A percentile compares a stretch with the other conserved stretches of the same genome.
Conservation (phyloP, 179 eudicot species). For the Heliamphora pulchella region DNA sequence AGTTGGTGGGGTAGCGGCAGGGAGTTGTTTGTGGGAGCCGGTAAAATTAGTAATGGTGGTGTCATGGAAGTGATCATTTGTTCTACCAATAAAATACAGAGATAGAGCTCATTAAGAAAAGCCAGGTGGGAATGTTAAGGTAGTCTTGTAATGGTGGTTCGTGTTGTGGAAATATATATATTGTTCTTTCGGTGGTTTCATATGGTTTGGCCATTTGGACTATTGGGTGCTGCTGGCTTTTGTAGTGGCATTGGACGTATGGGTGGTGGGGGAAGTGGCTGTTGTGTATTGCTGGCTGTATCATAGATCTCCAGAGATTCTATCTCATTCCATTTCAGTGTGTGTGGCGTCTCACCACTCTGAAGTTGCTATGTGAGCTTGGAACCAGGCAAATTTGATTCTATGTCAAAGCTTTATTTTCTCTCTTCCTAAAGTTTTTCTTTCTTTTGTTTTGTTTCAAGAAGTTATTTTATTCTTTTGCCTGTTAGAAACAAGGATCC, state of each 20-base stretch:
- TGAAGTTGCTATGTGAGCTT: constrained; percentile 3
- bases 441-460: not conserved
- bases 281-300: not conserved
- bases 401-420: not conserved
- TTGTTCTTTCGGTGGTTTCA: not conserved
- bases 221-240: not conserved
- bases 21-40: constrained; percentile 1
- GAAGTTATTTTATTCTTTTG: not conserved
- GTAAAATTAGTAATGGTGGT: not conserved
- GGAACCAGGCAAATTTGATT: constrained; percentile 7
- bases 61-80: not conserved
- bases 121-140: too few species aligned
- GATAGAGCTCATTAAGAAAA: too few species aligned
- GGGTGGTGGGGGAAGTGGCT: not conserved
- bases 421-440: not conserved
- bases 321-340: not conserved
- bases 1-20: constrained; percentile 2
- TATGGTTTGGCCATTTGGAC: constrained; percentile 1
- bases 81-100: too few species aligned
- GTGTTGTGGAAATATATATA: not conserved
- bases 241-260: not conserved
- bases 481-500: not conserved
- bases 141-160: not conserved
- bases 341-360: constrained; percentile 1
- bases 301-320: too few species aligned